phyloP scores from a whole-genome alignment of 192 early-diverging fungal genomes.

The Cladochytrium replicatum region DNA sequence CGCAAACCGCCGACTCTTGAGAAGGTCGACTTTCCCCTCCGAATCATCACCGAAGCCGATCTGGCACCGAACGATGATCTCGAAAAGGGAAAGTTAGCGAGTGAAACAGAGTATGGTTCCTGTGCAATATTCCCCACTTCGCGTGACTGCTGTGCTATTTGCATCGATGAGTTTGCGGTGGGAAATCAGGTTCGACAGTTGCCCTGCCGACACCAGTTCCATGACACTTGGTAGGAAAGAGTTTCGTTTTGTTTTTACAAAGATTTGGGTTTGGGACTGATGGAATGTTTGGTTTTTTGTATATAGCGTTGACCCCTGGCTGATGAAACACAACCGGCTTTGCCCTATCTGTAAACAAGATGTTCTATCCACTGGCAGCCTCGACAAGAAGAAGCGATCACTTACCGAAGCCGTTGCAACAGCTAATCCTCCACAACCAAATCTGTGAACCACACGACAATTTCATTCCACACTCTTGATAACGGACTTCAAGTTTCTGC shows the following conservation, averaged over 20 bases:
- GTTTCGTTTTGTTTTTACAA: background rate
- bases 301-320: conserved; percentile 39
- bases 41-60: background rate
- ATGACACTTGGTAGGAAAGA: conserved; percentile 22
- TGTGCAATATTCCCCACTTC: no score
- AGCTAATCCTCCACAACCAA: no score
- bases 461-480: no score
- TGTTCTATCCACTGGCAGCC: no score
- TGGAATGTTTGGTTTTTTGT: background rate
- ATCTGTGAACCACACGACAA: no score
- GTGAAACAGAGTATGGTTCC: conserved; percentile 11
- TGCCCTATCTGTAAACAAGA: conserved; percentile 43
- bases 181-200: conserved; percentile 27
- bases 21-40: conserved; percentile 5
- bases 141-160: conserved; percentile 35
- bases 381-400: no score
- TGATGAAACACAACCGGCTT: conserved; percentile 33
- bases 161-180: conserved; percentile 35
- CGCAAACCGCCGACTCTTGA: conserved; percentile 1
- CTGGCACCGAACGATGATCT: background rate
- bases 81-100: background rate
- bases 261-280: background rate
- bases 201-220: conserved; percentile 39
- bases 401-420: no score
- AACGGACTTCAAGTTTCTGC: no score